Evolutionary conservation across 192 early-diverging fungal genomes (phyloP).

Genomic region (Pilaira anomala): DNA sequence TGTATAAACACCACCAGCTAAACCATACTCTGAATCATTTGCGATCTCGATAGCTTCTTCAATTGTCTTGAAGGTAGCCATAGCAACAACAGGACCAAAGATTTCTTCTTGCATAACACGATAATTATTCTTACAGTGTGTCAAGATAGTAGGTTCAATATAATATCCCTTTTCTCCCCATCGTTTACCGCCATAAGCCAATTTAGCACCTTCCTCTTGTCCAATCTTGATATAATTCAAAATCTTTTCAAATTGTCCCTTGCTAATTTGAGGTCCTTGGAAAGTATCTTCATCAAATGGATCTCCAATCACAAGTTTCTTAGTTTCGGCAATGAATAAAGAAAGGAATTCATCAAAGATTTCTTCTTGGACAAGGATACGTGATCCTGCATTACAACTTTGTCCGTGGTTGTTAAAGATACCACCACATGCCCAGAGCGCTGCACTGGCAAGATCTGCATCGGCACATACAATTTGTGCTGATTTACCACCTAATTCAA

Average conservation of each 20-base stretch:
- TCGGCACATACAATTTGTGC: constrained; percentile 22
- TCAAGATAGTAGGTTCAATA: constrained; percentile 72
- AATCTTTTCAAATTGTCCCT: constrained; percentile 56
- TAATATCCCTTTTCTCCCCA: constrained; percentile 60
- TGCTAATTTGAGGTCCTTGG: constrained; percentile 53
- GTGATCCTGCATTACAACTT: constrained; percentile 47
- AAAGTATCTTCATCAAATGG: constrained; percentile 36
- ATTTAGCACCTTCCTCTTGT: constrained; percentile 12
- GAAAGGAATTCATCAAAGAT: constrained; percentile 39
- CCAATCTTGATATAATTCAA: constrained; percentile 20
- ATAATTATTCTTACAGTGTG: constrained; percentile 41
- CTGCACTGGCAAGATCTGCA: constrained; percentile 21
- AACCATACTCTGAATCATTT: constrained; percentile 69
- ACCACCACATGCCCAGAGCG: constrained; percentile 13
- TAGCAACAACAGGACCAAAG: constrained; percentile 79
- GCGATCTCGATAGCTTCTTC: constrained; percentile 65
- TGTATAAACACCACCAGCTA: constrained; percentile 71
- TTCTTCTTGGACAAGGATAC: constrained; percentile 52
- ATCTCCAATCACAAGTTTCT: constrained; percentile 43
- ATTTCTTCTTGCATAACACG: constrained; percentile 70
- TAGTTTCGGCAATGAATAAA: constrained; percentile 3
- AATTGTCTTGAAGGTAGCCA: constrained; percentile 70
- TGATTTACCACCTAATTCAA: constrained; percentile 25
- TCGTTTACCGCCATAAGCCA: constrained; percentile 24
- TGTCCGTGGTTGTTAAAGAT: constrained; percentile 49